These are phyloP conservation scores for Vigna angularis DNA, from an alignment of 306 rosid genomes.

Conservation along the genomic window DNA sequence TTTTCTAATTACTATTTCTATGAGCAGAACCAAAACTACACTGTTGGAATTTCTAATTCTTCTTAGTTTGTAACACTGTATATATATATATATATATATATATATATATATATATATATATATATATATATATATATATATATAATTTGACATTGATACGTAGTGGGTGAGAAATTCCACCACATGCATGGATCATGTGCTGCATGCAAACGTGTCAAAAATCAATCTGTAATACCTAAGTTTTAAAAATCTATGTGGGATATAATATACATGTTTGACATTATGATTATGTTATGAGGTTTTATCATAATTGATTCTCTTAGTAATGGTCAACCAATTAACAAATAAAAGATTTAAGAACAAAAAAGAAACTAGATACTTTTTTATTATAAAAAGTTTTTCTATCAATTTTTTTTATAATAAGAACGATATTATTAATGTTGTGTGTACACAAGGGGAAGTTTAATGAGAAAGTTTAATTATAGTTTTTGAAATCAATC, in stretches of 20 bases:
- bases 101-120: not conserved
- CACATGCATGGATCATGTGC: constrained; percentile 44
- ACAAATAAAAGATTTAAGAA: not conserved
- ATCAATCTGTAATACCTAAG: not conserved
- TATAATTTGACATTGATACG: constrained; percentile 45
- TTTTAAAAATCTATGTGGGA: constrained; percentile 28
- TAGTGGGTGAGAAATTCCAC: not conserved
- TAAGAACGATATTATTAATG: not conserved
- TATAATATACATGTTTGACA: not conserved
- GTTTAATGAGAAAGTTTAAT: not conserved
- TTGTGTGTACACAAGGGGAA: not conserved
- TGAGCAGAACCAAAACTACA: not conserved
- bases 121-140: not conserved
- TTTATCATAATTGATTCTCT: not conserved
- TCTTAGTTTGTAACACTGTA: not conserved
- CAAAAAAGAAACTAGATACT: too few relatives aligned
- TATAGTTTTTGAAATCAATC: not conserved
- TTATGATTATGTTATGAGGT: not conserved
- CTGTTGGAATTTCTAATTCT: not conserved
- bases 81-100: not conserved
- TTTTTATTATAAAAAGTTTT: not conserved
- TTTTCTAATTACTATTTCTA: not conserved
- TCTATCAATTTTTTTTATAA: not conserved
- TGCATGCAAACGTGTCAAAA: constrained; percentile 48
- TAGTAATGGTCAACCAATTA: not conserved